Percentiles rank a stretch among this genome's conserved stretches.
Conservation (phyloP, 768 basidiomycete species). For the Kwoniella bestiolae region DNA sequence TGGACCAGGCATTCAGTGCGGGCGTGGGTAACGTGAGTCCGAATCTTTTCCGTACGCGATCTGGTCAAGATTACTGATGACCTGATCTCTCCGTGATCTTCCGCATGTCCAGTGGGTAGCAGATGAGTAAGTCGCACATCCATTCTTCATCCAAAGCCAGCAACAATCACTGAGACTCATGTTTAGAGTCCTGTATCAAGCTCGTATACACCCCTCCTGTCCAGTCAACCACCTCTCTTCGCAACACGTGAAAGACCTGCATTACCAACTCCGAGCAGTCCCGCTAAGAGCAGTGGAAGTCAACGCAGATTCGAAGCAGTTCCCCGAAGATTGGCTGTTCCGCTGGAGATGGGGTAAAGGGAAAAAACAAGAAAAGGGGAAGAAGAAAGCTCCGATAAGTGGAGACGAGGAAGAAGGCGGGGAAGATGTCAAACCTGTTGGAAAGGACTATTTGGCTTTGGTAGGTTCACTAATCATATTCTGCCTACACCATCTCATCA, state of each 20-base stretch:
- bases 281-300: conserved; percentile 68
- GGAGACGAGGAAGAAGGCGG: conserved; percentile 33
- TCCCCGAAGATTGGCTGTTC: conserved; percentile 63
- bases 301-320: conserved; percentile 71
- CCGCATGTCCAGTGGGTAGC: conserved; percentile 66
- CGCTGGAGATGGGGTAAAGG: conserved; percentile 56
- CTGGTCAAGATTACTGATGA: not conserved
- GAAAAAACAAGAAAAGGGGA: conserved; percentile 40
- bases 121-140: conserved; percentile 59
- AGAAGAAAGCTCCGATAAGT: conserved; percentile 23
- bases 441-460: conserved; percentile 39
- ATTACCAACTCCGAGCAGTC: conserved; percentile 64
- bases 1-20: conserved; percentile 79
- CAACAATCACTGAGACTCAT: conserved; percentile 55
- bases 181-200: conserved; percentile 67
- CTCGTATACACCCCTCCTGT: conserved; percentile 73
- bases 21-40: conserved; percentile 70
- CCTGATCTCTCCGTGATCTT: too few species aligned
- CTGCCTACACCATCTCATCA: not conserved
- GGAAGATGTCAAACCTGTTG: conserved; percentile 39
- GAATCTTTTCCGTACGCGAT: not conserved
- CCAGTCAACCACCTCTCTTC: conserved; percentile 65
- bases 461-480: conserved; percentile 24
- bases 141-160: conserved; percentile 59
- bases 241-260: conserved; percentile 63